Evolutionary conservation across 768 basidiomycete species (phyloP), one percentile per base, ranked within the genome.

Genomic region (Psilocybe tampanensis): DNA sequence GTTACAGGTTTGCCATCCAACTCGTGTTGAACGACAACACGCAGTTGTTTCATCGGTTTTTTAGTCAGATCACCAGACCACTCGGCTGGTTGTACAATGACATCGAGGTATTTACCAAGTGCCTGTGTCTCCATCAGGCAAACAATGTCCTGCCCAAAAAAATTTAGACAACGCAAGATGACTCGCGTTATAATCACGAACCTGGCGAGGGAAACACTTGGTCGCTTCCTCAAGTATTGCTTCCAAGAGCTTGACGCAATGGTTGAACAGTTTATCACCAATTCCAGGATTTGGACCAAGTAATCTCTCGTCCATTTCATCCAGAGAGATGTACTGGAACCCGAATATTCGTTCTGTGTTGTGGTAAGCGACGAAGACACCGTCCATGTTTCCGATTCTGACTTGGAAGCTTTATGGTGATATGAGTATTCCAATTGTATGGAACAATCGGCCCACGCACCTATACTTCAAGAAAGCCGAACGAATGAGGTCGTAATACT

Each of bases 351-450:
- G 81, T 7, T 84, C 83, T 0, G 92, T 95, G 60, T 96, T 97
- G 66, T 94, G 92, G 66, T 91, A 93, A 19, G 92, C 87, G 36
- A 94, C 85, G 57, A 94, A 79, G 8, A 98, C 89, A 15, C 96
- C 96, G 66, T 97, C 95, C 96, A 98, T 98, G 67, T 89, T 86
- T 8, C 96, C 96, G 59, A 99, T 98, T 4, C 96, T 88, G 2
- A 84, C 95, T 79, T 99, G 96, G 76, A 98, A 89, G 61, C 92
- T 94, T 58, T 42, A 41, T 19, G 26, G 29, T 9, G 29, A 29
- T 5, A 11, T 54, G 7, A 42, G 49, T 21, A 55, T 8, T 21
- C 11, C 29, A 34, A 13, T 44, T 23, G 13, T 43, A 1, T 29
- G 15, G 8, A 34, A 39, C 11, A 24, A 29, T 36, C 15, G 39